These are phyloP conservation scores for Zygosaccharomyces kombuchaensis DNA, from an alignment of 805 yeast genomes.

Conservation along the genomic window DNA sequence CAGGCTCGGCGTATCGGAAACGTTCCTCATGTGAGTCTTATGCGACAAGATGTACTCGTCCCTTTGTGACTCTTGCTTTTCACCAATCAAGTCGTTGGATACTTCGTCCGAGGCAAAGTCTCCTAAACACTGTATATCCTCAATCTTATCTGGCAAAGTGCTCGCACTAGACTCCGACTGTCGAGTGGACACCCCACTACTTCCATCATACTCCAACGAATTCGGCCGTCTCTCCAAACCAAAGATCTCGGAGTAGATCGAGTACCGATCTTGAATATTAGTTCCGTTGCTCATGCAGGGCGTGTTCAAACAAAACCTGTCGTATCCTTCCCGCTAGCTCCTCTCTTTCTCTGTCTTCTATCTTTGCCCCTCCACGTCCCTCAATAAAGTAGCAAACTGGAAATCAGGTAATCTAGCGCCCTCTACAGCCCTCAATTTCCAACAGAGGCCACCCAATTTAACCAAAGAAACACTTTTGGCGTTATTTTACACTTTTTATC, in stretches of 20 bases:
- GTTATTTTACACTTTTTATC: not conserved
- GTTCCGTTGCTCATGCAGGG: constrained; percentile 9
- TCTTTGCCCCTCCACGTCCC: not conserved
- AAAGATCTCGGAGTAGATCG: constrained; percentile 27
- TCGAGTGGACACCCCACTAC: constrained; percentile 4
- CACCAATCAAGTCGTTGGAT: constrained; percentile 17
- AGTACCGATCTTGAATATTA: constrained; percentile 15
- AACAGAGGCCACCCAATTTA: constrained; percentile 3
- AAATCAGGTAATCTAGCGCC: not conserved
- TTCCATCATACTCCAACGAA: constrained; percentile 9
- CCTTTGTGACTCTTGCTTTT: constrained; percentile 7
- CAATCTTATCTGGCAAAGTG: constrained; percentile 22
- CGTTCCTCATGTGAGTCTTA: constrained; percentile 23
- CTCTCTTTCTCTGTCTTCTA: not conserved
- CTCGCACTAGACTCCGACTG: constrained; percentile 1
- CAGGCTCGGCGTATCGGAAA: constrained; percentile 31
- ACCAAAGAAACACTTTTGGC: not conserved
- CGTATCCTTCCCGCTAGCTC: not conserved
- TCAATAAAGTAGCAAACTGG: not conserved
- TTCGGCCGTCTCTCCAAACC: constrained; percentile 28
- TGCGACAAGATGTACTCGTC: constrained; percentile 21
- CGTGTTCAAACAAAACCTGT: not conserved
- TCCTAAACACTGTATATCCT: constrained; percentile 21
- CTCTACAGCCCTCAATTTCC: not conserved
- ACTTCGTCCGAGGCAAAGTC: constrained; percentile 21